Evolutionary conservation across 2,329 filamentous ascomycete genomes (phyloP).

Genomic region (Colletotrichum gloeosporioides): DNA sequence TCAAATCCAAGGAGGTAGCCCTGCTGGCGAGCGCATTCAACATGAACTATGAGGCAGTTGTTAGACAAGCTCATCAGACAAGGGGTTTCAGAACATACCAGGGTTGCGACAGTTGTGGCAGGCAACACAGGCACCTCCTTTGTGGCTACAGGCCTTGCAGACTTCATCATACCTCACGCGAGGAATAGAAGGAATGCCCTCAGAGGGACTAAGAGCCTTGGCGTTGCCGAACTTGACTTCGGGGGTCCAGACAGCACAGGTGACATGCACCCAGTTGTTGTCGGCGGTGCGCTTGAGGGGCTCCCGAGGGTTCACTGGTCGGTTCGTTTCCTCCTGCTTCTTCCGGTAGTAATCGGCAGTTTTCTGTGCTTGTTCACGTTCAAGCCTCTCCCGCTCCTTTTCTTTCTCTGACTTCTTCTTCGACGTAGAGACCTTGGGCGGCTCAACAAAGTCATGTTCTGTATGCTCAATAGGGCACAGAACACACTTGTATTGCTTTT

Average conservation of each 20-base stretch:
- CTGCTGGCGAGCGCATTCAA: slow-evolving; percentile 86
- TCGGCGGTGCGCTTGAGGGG: slow-evolving; percentile 92
- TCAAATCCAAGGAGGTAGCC: slow-evolving; percentile 90
- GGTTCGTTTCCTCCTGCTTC: slow-evolving; percentile 82
- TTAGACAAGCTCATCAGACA: slow-evolving; percentile 27
- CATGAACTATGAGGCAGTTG: slow-evolving; percentile 66
- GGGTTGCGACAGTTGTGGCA: slow-evolving; percentile 76
- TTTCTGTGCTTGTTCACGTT: slow-evolving; percentile 82
- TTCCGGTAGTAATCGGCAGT: slow-evolving; percentile 83
- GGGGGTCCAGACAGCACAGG: slow-evolving; percentile 88
- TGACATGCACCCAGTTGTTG: slow-evolving; percentile 98
- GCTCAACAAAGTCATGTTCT: slow-evolving; percentile 83
- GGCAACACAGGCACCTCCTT: slow-evolving; percentile 77
- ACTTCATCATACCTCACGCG: slow-evolving; percentile 73
- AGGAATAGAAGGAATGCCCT: slow-evolving; percentile 87
- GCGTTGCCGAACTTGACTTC: slow-evolving; percentile 94
- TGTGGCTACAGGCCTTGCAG: slow-evolving; percentile 84
- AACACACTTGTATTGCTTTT: slow-evolving; percentile 86
- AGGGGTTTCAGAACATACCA: slow-evolving; percentile 38
- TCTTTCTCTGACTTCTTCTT: slow-evolving; percentile 93
- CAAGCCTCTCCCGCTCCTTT: slow-evolving; percentile 83
- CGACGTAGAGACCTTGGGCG: slow-evolving; percentile 77
- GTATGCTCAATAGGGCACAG: slow-evolving; percentile 86
- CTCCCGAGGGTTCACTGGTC: slow-evolving; percentile 84
- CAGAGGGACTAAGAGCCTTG: slow-evolving; percentile 80